Conservation (phyloP, 2,329 filamentous ascomycete genomes). For the Cladophialophora exuberans region DNA sequence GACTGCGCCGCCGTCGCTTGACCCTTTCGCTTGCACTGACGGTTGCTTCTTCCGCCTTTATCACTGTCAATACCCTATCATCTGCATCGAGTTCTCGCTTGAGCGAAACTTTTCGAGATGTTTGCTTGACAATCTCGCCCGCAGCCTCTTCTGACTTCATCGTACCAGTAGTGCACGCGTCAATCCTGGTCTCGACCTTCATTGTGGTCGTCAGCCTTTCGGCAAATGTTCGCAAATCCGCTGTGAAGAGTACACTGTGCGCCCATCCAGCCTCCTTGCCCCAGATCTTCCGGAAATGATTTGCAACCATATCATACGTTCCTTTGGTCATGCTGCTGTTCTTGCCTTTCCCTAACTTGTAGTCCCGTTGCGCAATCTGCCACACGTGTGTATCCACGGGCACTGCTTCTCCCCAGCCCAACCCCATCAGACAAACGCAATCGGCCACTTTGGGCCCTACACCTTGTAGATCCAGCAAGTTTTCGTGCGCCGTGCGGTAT, state of each 20-base stretch:
- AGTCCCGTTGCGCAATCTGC: conserved; percentile 97
- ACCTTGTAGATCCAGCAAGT: conserved; percentile 77
- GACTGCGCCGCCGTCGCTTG: conserved; percentile 29
- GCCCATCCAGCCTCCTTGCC: conserved; percentile 95
- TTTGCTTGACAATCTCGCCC: conserved; percentile 21
- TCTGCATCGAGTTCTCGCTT: conserved; percentile 30
- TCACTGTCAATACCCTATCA: conserved; percentile 20
- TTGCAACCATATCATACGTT: conserved; percentile 86
- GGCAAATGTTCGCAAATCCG: conserved; percentile 83
- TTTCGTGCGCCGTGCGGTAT: conserved; percentile 79
- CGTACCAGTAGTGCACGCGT: conserved; percentile 35
- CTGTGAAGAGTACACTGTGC: conserved; percentile 94
- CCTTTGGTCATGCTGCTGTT: conserved; percentile 83
- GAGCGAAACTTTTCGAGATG: conserved; percentile 17
- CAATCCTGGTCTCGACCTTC: conserved; percentile 41
- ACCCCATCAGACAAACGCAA: conserved; percentile 93
- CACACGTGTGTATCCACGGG: conserved; percentile 98
- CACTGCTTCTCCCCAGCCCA: conserved; percentile 94
- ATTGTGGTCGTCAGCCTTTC: conserved; percentile 57
- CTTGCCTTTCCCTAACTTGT: conserved; percentile 83
- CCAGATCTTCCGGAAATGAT: conserved; percentile 89
- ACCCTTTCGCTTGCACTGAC: conserved; percentile 28
- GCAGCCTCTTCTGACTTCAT: conserved; percentile 37
- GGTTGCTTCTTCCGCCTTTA: conserved; percentile 28
- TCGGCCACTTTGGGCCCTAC: conserved; percentile 97